Evolutionary conservation across 140 eudicot genomes (phyloP), one percentile per base, ranked within the genome.

Genomic region (Anethum foeniculum): DNA sequence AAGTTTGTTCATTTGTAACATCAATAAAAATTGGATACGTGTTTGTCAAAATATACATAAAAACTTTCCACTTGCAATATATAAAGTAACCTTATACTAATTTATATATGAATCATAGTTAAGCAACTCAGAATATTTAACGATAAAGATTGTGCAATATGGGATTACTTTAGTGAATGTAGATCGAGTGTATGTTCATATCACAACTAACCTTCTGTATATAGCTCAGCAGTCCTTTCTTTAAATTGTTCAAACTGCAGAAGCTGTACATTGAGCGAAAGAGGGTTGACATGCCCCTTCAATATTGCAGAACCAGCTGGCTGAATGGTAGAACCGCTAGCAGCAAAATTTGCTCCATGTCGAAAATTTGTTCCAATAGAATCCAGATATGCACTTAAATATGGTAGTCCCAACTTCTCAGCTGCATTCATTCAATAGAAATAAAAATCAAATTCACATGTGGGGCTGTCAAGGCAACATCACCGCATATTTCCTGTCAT

Each of bases 341-440:
- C 90, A 38, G 91, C 91, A 84, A 85, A 89, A 80, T 87, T 87
- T 49, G 93, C 93, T 74, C 91, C 93, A 23, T 89, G 89, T 77
- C 73, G 69, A 28, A 83, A 89, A 60, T 71, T 84, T 64, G 89
- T 43, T 79, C 88, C 93, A 23, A 89, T 75, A 13, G 93, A 85
- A 82, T 89, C 91, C 86, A 87, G 34, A 82, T 83, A 89, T 80
- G 93, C 85, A 87, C 86, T 87, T 76, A 89, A 80, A 82, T 82
- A 89, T 21, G 88, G 93, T 21, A 87, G 64, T 6, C 88, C 89
- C 82, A 89, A 80, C 47, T 52, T 81, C 67, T 84, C 90, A 80
- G 89, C 93, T 88, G 85, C 81, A 81, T 18, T 75, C 27, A 84
- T 80, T 19, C 3, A 10, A 78, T n/a, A 60, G 16, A 49, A 2